Evolutionary conservation across 148 eudicot genomes (phyloP).

Genomic region (Salicornia ramosissima): DNA sequence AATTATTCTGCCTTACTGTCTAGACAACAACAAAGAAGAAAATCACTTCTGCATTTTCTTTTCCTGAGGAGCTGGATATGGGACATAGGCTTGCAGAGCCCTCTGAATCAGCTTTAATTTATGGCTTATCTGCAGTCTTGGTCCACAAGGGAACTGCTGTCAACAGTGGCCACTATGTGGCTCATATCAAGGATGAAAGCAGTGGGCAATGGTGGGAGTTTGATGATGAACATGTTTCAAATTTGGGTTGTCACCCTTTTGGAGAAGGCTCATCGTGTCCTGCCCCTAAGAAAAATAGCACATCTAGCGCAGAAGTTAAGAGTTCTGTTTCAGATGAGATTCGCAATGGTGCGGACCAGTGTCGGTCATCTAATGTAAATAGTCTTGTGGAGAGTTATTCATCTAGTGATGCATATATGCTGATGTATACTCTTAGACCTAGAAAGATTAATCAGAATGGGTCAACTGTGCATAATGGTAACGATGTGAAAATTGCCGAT

Average conservation of each 20-base stretch:
- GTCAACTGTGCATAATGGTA: constrained; percentile 23
- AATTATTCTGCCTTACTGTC: constrained; percentile 14
- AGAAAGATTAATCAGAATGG: constrained; percentile 37
- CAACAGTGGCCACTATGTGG: constrained; percentile 93
- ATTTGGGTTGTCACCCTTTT: constrained; percentile 79
- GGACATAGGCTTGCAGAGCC: constrained; percentile 56
- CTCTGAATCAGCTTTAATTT: constrained; percentile 44
- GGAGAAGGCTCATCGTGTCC: constrained; percentile 60
- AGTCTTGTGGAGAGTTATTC: constrained; percentile 52
- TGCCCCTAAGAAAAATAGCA: constrained; percentile 39
- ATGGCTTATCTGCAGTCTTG: constrained; percentile 88
- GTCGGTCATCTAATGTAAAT: constrained; percentile 25
- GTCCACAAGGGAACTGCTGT: constrained; percentile 97
- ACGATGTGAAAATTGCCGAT: constrained; percentile 29
- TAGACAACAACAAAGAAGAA: constrained; percentile 92
- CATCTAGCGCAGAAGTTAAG: constrained; percentile 32
- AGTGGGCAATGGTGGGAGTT: constrained; percentile 96
- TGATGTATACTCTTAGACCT: constrained; percentile 69
- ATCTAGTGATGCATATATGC: constrained; percentile 97
- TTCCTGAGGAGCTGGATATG: constrained; percentile 86
- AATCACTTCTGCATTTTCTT: constrained; percentile 79
- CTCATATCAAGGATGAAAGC: constrained; percentile 78
- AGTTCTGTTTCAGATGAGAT: constrained; percentile 34
- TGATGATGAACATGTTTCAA: constrained; percentile 90
- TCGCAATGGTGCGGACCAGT: constrained; percentile 26